Evolutionary conservation across 2,329 filamentous ascomycete species (phyloP), one percentile per base, ranked within the genome.

Genomic region (Botrytis elliptica): DNA sequence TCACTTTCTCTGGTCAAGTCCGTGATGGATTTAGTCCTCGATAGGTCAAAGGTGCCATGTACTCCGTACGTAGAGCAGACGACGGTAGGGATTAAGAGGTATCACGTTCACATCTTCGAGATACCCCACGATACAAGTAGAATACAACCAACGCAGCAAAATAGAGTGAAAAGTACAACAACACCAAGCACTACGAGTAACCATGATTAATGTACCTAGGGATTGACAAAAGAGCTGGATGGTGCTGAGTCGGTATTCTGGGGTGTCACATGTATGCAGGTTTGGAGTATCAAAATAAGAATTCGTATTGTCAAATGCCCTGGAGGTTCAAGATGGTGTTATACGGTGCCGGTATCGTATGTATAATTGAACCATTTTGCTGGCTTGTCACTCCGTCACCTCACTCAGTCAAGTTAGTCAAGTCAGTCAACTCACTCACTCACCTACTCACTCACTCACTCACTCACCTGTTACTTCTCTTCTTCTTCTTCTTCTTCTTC

Each of bases 71-170:
- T 65, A 33, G 42, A 66, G 38, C 40, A 29, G 63, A 46, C 12
- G 3, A 22, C 9, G 42, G 63, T 66, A 66, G 63, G 63, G 63
- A 36, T 49, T 9, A 36, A 36, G 42, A 64, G 59, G 44, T 33
- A 71, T 71, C 69, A 71, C 69, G 59, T 71, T 71, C 69, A 40
- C 69, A 71, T 71, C 46, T 71, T 64, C 57, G 69, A 71, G n/a
- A 70, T 60, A 65, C 36, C 59, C 59, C 69, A 71, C 59, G 59
- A 65, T 65, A 55, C 59, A 33, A 40, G 14, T 59, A 36, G 63
- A 59, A 59, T 59, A 72, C 70, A 72, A 72, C 70, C 60, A 72
- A 38, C 60, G n/a, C 49, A 72, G 70, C 70, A 72, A 36, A 38
- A 72, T 66, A 44, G 2, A 68, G 46, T 55, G 36, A 16, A 66